Percentiles rank a stretch among this genome's conserved stretches.
phyloP scores from a whole-genome alignment of 495 filamentous ascomycete species.

The Hypoxylon cercidicola region DNA sequence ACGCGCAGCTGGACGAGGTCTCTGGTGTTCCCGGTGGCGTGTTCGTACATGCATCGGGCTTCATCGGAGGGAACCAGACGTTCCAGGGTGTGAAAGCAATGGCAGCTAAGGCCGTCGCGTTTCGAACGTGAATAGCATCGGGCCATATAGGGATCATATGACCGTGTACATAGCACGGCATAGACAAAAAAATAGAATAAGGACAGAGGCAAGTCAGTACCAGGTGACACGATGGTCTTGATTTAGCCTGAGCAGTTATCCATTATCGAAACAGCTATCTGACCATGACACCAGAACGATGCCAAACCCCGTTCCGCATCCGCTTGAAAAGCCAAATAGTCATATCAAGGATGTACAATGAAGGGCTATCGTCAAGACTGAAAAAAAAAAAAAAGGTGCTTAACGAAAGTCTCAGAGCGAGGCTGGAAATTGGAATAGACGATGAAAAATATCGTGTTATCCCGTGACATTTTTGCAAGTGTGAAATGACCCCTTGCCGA shows the following conservation, averaged over 20 bases:
- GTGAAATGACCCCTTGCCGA: constrained; percentile 5
- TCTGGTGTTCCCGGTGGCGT: constrained; percentile 79
- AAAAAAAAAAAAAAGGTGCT: constrained; percentile 14
- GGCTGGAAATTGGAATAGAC: constrained; percentile 3
- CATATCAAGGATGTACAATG: constrained; percentile 14
- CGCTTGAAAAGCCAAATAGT: constrained; percentile 3
- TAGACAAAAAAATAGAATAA: constrained; percentile 4
- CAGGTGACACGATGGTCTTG: constrained; percentile 3
- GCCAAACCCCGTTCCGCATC: constrained; percentile 8
- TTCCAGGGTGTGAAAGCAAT: constrained; percentile 89
- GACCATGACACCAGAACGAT: constrained; percentile 16
- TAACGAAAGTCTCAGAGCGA: constrained; percentile 30
- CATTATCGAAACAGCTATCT: constrained; percentile 25
- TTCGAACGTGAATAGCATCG: constrained; percentile 37
- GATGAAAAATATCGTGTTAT: constrained; percentile 13
- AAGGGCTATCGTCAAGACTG: background rate
- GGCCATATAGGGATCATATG: constrained; percentile 51
- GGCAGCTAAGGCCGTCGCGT: constrained; percentile 73
- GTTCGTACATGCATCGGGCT: constrained; percentile 94
- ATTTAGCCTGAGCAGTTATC: constrained; percentile 13
- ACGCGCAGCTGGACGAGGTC: constrained; percentile 80
- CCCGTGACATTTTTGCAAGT: constrained; percentile 18
- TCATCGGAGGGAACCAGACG: constrained; percentile 93
- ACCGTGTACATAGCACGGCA: background rate
- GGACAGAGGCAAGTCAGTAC: background rate